Evolutionary conservation across 2,329 filamentous ascomycete species (phyloP), one percentile per base, ranked within the genome.

Genomic region (Monosporascus sp.): DNA sequence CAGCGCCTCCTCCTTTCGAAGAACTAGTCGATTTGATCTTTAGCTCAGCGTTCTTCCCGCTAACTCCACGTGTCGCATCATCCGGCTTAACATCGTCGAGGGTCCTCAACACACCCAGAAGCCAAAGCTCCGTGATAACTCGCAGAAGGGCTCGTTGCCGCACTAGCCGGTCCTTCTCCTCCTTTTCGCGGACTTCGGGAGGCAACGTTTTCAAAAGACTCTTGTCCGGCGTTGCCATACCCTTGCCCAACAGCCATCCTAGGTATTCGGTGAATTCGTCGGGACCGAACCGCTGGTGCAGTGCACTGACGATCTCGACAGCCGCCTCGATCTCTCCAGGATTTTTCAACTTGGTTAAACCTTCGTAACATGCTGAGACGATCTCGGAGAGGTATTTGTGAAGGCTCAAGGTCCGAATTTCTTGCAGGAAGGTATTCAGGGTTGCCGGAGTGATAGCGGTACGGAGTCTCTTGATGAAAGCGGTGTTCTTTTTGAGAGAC

Each of bases 341-440:
- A 1, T 88, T 86, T 73, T 97, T 97, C 65, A 97, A 83, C 70
- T 87, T 92, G 74, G 89, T 95, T 6, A 97, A 81, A 8, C 93
- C 93, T 72, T 97, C 93, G 69, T 93, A 96, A 74, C 90, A 96
- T 56, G 93, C 93, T 22, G 92, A 92, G 63, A 97, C 91, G 61
- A 97, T 95, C 73, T 97, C 93, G 61, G 93, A 97, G 17, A 97
- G 84, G 72, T 97, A 97, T 70, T 96, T 97, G 79, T 93, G 90
- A 49, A 97, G 81, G 61, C 92, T 97, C 27, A 97, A 80, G 25
- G 90, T 89, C 63, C 88, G 86, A 63, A 96, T 92, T 68, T 97
- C 93, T 68, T 93, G 85, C 47, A 96, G 75, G 72, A 97, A 96
- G 54, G 90, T 94, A 60, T 82, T 78, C 51, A 92, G 84, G 51